Percentiles rank a stretch among this genome's conserved stretches.
phyloP scores from a whole-genome alignment of 352 stramenopile genomes.

The Aphanomyces cochlioides region DNA sequence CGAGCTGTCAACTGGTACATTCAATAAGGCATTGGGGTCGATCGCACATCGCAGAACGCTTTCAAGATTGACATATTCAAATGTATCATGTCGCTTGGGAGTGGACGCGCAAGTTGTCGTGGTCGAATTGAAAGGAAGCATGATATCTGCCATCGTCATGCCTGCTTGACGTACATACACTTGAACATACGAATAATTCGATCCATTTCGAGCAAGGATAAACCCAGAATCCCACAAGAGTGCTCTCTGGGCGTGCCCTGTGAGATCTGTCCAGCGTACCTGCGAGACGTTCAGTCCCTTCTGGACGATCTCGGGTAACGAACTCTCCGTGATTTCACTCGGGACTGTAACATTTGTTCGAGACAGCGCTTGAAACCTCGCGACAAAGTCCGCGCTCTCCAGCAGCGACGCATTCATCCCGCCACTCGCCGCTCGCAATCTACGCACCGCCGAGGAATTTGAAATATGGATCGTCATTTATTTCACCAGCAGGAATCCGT shows the following conservation, averaged over 20 bases:
- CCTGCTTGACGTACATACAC: neutral
- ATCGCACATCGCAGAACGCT: no score
- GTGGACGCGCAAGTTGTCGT: no score
- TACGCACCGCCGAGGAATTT: no score
- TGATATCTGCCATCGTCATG: neutral
- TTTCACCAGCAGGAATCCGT: no score
- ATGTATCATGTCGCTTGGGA: no score
- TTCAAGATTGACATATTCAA: no score
- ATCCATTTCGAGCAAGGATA: neutral
- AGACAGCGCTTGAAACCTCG: conserved; percentile 1
- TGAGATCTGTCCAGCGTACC: conserved; percentile 9
- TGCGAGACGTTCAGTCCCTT: neutral
- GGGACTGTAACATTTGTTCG: no score
- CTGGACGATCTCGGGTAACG: neutral
- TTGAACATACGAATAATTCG: conserved; percentile 9
- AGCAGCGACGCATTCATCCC: neutral
- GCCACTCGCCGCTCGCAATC: no score
- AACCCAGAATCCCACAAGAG: conserved; percentile 21
- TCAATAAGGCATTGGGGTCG: no score
- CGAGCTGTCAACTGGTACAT: no score
- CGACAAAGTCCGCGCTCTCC: conserved; percentile 19
- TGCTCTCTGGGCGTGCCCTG: neutral
- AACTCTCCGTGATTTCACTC: no score
- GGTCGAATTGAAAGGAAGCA: neutral
- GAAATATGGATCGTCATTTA: no score